These are phyloP conservation scores for Viridothelium virens DNA, from an alignment of 495 filamentous ascomycete genomes.

Conservation along the genomic window DNA sequence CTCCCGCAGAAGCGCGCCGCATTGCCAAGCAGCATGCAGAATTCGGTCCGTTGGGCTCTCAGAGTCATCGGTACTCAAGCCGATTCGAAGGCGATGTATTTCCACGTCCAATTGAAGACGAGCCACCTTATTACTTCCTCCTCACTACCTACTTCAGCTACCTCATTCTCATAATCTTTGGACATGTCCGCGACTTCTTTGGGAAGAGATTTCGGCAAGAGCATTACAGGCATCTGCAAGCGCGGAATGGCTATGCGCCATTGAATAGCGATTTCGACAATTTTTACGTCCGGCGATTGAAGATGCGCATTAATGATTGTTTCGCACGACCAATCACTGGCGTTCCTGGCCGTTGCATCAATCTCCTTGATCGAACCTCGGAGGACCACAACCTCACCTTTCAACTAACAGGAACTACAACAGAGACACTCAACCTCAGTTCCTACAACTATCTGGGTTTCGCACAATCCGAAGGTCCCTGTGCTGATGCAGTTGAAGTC, in stretches of 20 bases:
- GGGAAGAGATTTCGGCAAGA: conserved; percentile 86
- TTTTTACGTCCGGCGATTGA: conserved; percentile 89
- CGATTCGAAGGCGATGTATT: conserved; percentile 70
- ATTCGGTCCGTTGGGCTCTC: conserved; percentile 78
- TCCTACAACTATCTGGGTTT: conserved; percentile 99
- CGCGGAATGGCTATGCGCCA: conserved; percentile 84
- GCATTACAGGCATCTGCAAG: conserved; percentile 74
- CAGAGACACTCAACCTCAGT: conserved; percentile 96
- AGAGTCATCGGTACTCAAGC: conserved; percentile 78
- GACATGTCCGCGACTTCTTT: conserved; percentile 94
- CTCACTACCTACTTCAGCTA: conserved; percentile 97
- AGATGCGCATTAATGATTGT: conserved; percentile 92
- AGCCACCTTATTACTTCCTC: conserved; percentile 93
- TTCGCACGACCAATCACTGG: conserved; percentile 87
- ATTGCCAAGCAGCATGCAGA: conserved; percentile 77
- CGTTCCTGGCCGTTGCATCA: conserved; percentile 90
- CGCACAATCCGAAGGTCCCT: conserved; percentile 93
- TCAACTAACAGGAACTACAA: conserved; percentile 76
- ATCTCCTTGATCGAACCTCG: conserved; percentile 76
- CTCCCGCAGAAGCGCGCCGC: conserved; percentile 70
- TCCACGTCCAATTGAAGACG: conserved; percentile 79
- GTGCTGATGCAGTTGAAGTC: conserved; percentile 88
- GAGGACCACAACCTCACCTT: conserved; percentile 85
- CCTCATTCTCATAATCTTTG: conserved; percentile 88
- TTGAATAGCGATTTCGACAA: conserved; percentile 98